Evolutionary conservation across 345 rosid species (phyloP).

Genomic region (Eucalyptus cloeziana): DNA sequence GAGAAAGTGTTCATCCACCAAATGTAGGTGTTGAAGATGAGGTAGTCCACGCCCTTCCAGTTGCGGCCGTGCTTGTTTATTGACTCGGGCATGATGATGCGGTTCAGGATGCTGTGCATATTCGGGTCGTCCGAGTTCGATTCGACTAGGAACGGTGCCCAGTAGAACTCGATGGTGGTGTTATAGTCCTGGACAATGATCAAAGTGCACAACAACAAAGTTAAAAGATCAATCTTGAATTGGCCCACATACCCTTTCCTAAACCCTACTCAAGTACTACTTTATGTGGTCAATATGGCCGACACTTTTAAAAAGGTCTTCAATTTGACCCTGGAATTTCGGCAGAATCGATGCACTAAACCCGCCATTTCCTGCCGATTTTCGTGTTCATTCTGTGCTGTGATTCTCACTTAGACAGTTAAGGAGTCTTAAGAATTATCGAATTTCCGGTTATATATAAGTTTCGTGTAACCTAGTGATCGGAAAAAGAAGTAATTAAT

Average conservation of each 20-base stretch:
- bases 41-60: conserved; percentile 79
- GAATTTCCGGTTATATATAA: background rate
- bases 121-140: conserved; percentile 88
- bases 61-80: conserved; percentile 68
- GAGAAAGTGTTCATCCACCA: conserved; percentile 95
- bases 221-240: background rate
- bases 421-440: background rate
- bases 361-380: background rate
- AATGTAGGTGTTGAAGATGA: conserved; percentile 82
- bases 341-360: background rate
- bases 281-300: background rate
- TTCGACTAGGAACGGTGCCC: conserved; percentile 94
- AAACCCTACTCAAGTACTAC: background rate
- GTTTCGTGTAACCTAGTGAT: background rate
- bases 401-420: background rate
- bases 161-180: conserved; percentile 86
- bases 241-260: background rate
- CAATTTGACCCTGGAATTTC: background rate
- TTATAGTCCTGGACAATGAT: conserved; percentile 52
- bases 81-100: conserved; percentile 82
- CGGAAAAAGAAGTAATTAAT: background rate
- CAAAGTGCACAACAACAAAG: background rate
- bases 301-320: background rate
- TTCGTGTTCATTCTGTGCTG: background rate
- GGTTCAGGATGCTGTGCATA: conserved; percentile 57